Conservation (phyloP, 495 filamentous ascomycete species). For the Penicillium bovifimosum region DNA sequence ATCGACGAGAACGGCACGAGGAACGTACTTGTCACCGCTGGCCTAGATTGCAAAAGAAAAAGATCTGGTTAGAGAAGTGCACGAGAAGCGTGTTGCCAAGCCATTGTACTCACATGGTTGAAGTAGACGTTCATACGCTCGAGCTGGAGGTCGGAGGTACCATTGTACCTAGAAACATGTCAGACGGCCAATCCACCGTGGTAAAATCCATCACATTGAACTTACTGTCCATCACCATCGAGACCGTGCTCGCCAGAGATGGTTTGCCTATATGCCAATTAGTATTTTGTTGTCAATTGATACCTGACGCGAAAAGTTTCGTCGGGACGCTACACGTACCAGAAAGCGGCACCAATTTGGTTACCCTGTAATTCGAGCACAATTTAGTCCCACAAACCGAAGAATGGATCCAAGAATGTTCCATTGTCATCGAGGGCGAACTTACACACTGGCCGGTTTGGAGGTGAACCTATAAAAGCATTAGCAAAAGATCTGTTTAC, state of each 20-base stretch:
- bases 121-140: constrained; percentile 99
- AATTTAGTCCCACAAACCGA: constrained; percentile 23
- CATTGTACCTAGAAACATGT: constrained; percentile 71
- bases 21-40: constrained; percentile 96
- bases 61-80: constrained; percentile 4
- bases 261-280: constrained; percentile 62
- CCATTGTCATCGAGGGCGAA: constrained; percentile 15
- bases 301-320: constrained; percentile 1
- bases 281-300: constrained; percentile 26
- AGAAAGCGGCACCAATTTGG: constrained; percentile 99
- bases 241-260: constrained; percentile 99
- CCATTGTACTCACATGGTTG: constrained; percentile 72
- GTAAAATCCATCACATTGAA: constrained; percentile 23
- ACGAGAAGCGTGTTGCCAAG: not conserved
- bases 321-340: constrained; percentile 48
- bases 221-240: constrained; percentile 88
- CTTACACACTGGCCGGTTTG: constrained; percentile 98
- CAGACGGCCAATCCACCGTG: constrained; percentile 19
- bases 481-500: constrained; percentile 28
- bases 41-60: constrained; percentile 51
- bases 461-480: constrained; percentile 73
- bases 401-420: constrained; percentile 8
- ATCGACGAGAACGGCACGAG: constrained; percentile 98
- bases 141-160: constrained; percentile 95
- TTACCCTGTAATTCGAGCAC: constrained; percentile 65